phyloP scores from a whole-genome alignment of 331 rosid genomes.

The Arachis monticola region DNA sequence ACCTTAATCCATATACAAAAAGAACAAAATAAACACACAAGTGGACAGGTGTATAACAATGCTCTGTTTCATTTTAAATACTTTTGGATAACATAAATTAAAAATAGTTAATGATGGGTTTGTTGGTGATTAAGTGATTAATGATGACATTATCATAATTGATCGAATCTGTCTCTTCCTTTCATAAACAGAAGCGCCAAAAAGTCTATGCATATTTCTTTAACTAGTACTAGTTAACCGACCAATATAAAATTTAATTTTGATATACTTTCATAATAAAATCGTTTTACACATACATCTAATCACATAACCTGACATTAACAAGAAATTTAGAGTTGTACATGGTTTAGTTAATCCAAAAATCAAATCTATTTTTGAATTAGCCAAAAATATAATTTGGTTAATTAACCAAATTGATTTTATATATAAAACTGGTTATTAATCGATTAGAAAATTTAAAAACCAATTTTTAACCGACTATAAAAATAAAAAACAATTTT shows the following conservation, averaged over 20 bases:
- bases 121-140: conserved; percentile 10
- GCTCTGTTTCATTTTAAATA: not conserved
- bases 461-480: too few relatives aligned
- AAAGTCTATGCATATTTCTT: conserved; percentile 36
- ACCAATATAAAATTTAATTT: not conserved
- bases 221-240: conserved; percentile 32
- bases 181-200: conserved; percentile 9
- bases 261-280: too few relatives aligned
- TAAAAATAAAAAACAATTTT: too few relatives aligned
- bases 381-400: too few relatives aligned
- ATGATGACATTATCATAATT: conserved; percentile 16
- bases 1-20: conserved; percentile 18
- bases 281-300: too few relatives aligned
- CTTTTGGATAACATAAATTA: conserved; percentile 7
- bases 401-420: too few relatives aligned
- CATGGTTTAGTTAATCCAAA: too few relatives aligned
- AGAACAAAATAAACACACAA: conserved; percentile 21
- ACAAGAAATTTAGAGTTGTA: too few relatives aligned
- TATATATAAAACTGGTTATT: too few relatives aligned
- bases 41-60: not conserved
- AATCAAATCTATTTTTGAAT: too few relatives aligned
- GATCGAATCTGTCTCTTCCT: not conserved
- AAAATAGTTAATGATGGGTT: not conserved
- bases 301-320: too few relatives aligned
- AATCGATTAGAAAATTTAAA: too few relatives aligned